phyloP scores from a whole-genome alignment of 371 early-diverging fungal species.

The Rhizomucor miehei region DNA sequence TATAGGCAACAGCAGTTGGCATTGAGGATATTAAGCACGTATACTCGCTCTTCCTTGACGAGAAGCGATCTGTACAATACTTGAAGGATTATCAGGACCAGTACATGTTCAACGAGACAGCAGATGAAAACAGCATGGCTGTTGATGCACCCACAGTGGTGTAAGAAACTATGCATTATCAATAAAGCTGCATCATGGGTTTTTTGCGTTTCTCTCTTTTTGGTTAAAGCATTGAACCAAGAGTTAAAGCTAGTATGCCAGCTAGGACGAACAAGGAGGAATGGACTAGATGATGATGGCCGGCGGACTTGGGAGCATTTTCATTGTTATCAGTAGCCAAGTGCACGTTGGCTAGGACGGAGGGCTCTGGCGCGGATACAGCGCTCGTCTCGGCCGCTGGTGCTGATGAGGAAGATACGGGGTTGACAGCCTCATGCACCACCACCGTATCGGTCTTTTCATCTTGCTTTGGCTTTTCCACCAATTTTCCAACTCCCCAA shows the following conservation, averaged over 20 bases:
- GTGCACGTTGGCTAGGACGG: too few relatives aligned
- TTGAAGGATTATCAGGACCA: conserved; percentile 89
- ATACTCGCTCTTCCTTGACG: conserved; percentile 93
- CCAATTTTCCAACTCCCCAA: conserved; percentile 43
- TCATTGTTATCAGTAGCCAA: neutral
- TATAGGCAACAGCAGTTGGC: conserved; percentile 78
- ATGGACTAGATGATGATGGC: too few relatives aligned
- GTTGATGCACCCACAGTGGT: conserved; percentile 49
- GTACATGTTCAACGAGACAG: conserved; percentile 85
- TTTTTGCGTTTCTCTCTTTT: conserved; percentile 3
- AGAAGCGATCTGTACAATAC: conserved; percentile 94
- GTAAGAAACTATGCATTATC: conserved; percentile 20
- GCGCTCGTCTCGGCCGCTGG: neutral
- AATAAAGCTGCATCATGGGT: too few relatives aligned
- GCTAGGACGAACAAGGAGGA: neutral
- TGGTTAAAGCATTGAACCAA: conserved; percentile 1
- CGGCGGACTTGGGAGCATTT: neutral
- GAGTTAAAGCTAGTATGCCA: neutral
- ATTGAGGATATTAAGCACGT: conserved; percentile 90
- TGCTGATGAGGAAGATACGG: too few relatives aligned
- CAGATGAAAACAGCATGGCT: conserved; percentile 30
- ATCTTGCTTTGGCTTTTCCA: neutral
- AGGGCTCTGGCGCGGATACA: neutral
- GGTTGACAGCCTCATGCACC: conserved; percentile 7
- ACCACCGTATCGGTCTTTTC: too few relatives aligned